Base-by-base conservation (phyloP, 192 early-diverging fungal genomes). In the Mortierella claussenii region DNA sequence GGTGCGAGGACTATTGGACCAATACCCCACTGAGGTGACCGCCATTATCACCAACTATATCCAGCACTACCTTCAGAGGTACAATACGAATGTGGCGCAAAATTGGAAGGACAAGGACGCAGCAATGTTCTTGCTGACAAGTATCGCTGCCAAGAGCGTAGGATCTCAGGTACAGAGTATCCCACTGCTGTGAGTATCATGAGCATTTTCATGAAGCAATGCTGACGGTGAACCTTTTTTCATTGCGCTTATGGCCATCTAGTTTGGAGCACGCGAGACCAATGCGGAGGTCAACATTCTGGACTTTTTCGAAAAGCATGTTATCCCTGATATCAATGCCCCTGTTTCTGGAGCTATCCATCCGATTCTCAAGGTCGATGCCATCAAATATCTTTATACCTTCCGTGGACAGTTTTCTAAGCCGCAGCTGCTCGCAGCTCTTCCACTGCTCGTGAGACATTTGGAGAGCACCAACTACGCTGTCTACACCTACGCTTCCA, bases 41-140 rank as follows among this genome's bases (percentile, higher is more conserved):
- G 78, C 83, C 18, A 94, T 95, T 55, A 90, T 97, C 65, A 86
- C 87, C 36, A 70, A 61, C 49, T 97, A 97, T 65, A 87, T 96
- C 55, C 81, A 84, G 23, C 80, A 86, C 52, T 90, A 87, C 40
- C 82, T 93, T 3, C 81, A 85, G 86, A 84, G 80, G 48, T 98
- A 98, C 66, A 86, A 81, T 23, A 70, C 82, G 24, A 89, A 96
- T 57, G 87, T 87, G 1, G 70, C 47, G 10, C 70, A 45, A 24
- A 88, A 96, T 70, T 98, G 97, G 97, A 95, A 95, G 69, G 88
- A 92, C 47, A 98, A 99, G 76, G 95, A 99, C 64, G 92, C 95
- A 2, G 98, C 98, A 32, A 85, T 99, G 32, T 98, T 94, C 60
- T 79, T 99, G 73, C 85, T 96, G 40, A 95, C 92, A 18, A 89